Evolutionary conservation across 495 filamentous ascomycete genomes (phyloP).

Genomic region (Podospora pseudoanserina): DNA sequence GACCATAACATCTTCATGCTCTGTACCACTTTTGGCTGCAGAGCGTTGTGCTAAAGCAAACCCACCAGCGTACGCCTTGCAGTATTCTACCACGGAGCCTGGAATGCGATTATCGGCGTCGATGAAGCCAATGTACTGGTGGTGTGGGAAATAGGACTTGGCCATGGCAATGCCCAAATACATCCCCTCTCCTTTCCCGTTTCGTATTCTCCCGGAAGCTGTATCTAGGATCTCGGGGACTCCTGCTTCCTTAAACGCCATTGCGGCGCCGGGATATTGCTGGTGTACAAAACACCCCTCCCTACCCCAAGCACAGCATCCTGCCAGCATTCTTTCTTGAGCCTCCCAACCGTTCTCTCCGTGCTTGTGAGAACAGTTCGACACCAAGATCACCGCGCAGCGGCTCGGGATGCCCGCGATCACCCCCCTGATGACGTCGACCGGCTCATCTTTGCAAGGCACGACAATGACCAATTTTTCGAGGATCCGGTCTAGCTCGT

Average conservation of each 20-base stretch:
- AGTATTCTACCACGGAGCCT: slow-evolving; percentile 29
- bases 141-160: slow-evolving; percentile 18
- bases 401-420: slow-evolving; percentile 23
- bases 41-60: slow-evolving; percentile 21
- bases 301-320: slow-evolving; percentile 14
- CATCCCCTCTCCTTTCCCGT: slow-evolving; percentile 38
- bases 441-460: slow-evolving; percentile 30
- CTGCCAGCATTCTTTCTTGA: slow-evolving; percentile 14
- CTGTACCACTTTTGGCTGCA: not conserved
- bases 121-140: slow-evolving; percentile 31
- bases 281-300: slow-evolving; percentile 29
- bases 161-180: slow-evolving; percentile 30
- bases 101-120: slow-evolving; percentile 31
- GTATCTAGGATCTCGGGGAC: slow-evolving; percentile 17
- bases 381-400: slow-evolving; percentile 29
- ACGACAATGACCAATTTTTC: slow-evolving; percentile 28
- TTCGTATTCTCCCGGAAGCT: slow-evolving; percentile 15
- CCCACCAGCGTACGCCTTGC: slow-evolving; percentile 28
- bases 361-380: slow-evolving; percentile 21
- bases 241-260: slow-evolving; percentile 19
- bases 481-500: slow-evolving; percentile 10
- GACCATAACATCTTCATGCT: slow-evolving; percentile 27
- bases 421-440: slow-evolving; percentile 20
- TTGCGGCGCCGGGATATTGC: slow-evolving; percentile 23
- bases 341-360: slow-evolving; percentile 17